Base-by-base conservation (phyloP, 192 early-diverging fungal species). In the Lobosporangium transversale region DNA sequence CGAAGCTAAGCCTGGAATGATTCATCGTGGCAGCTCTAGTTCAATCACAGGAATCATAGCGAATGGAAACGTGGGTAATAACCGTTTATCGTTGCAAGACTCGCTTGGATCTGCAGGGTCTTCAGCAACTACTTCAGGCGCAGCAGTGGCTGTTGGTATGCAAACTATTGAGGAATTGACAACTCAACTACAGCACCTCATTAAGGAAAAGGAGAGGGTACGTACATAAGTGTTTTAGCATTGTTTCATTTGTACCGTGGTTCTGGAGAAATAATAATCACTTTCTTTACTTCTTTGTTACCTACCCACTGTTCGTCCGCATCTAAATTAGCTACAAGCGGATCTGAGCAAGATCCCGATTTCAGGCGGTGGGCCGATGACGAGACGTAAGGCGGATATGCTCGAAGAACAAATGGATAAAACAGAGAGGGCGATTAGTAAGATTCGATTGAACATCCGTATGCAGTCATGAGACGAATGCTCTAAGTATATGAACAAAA, bases 261-360 rank as follows among this genome's bases (percentile, higher is more conserved):
- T 29, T 49, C 31, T 23, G 24, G 45, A 15, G 26, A 30, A 53
- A 43, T 58, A 32, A 20, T 64, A 37, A 37, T 32, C 15, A 45
- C n/a, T n/a, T n/a, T n/a, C n/a, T n/a, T n/a, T n/a, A n/a, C n/a
- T n/a, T n/a, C n/a, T n/a, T n/a, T n/a, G n/a, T n/a, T n/a, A n/a
- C n/a, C n/a, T n/a, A n/a, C n/a, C n/a, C n/a, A n/a, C n/a, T n/a
- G n/a, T n/a, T n/a, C n/a, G n/a, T n/a, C n/a, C n/a, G n/a, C n/a
- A n/a, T n/a, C n/a, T n/a, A n/a, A n/a, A n/a, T 10, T 63, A 85
- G 79, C 65, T 86, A 5, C 80, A 84, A 59, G 81, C 82, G 9
- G 74, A 80, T 62, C 65, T 84, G 58, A 76, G 74, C 53, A 83
- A 83, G 59, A 83, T 86, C 15, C 85, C 85, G 8, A 68, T 86